Conservation (phyloP, 2,329 filamentous ascomycete species). For the Knufia fluminis region DNA sequence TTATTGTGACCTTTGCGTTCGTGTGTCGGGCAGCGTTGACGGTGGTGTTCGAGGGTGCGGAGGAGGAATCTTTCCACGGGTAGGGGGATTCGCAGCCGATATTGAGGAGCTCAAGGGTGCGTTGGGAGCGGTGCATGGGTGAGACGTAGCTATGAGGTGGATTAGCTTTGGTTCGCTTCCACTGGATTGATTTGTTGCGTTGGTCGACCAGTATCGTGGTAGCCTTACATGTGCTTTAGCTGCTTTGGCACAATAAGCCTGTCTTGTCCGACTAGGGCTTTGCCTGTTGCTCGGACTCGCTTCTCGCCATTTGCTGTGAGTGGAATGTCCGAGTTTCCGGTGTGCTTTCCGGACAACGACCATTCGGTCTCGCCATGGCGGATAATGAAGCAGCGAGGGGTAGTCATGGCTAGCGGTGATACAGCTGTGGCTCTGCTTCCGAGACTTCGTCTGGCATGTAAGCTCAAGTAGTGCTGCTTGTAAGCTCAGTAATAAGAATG, state of each 20-base stretch:
- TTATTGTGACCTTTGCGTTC: constrained; percentile 54
- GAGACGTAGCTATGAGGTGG: constrained; percentile 59
- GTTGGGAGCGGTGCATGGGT: constrained; percentile 72
- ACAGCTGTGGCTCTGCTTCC: neutral
- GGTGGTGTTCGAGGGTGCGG: constrained; percentile 26
- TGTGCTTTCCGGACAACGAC: constrained; percentile 80
- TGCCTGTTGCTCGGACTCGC: constrained; percentile 65
- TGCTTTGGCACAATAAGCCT: constrained; percentile 74
- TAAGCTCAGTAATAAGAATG: neutral
- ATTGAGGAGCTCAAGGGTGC: constrained; percentile 80
- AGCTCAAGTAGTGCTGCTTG: neutral
- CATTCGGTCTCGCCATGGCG: constrained; percentile 94
- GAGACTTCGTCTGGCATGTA: neutral
- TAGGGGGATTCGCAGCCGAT: constrained; percentile 59
- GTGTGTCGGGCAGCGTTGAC: constrained; percentile 39
- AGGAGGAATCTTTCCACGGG: constrained; percentile 50
- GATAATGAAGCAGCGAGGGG: constrained; percentile 69
- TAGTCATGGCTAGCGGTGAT: constrained; percentile 29
- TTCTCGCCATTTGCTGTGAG: constrained; percentile 74
- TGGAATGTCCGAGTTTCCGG: constrained; percentile 75
- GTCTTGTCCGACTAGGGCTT: constrained; percentile 74
- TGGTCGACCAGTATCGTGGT: constrained; percentile 25
- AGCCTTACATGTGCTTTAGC: constrained; percentile 68
- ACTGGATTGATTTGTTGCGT: neutral
- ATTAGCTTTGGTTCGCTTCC: neutral